Conservation (phyloP, 2,329 filamentous ascomycete species). For the Canariomyces notabilis region DNA sequence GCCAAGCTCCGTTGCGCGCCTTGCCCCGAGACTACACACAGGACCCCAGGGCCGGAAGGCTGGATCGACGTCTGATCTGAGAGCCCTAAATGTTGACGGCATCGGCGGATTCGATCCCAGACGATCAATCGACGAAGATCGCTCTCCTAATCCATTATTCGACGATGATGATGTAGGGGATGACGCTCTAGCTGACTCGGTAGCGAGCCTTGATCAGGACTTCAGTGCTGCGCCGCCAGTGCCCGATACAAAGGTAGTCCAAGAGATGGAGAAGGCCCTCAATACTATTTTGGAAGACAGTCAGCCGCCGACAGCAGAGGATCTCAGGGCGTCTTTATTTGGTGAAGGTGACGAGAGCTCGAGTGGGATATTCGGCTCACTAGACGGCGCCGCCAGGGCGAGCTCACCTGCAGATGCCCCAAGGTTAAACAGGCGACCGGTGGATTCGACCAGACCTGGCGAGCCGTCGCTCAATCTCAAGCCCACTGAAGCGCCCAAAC, state of each 20-base stretch:
- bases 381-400: slow-evolving; percentile 25
- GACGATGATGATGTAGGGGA: slow-evolving; percentile 77
- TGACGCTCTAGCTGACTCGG: slow-evolving; percentile 64
- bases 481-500: neutral
- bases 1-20: slow-evolving; percentile 39
- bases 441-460: slow-evolving; percentile 1
- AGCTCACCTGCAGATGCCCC: neutral
- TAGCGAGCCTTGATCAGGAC: slow-evolving; percentile 74
- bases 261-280: slow-evolving; percentile 87
- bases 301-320: slow-evolving; percentile 57
- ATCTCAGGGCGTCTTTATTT: slow-evolving; percentile 63
- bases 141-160: slow-evolving; percentile 53
- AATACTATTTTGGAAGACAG: slow-evolving; percentile 87
- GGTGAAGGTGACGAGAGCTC: slow-evolving; percentile 39
- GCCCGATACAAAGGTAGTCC: slow-evolving; percentile 74
- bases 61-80: slow-evolving; percentile 46
- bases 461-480: slow-evolving; percentile 6
- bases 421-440: slow-evolving; percentile 1
- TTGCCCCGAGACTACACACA: slow-evolving; percentile 36
- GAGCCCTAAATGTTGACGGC: slow-evolving; percentile 34
- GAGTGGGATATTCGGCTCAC: slow-evolving; percentile 45
- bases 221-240: slow-evolving; percentile 45
- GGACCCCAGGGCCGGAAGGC: slow-evolving; percentile 34
- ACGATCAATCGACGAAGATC: slow-evolving; percentile 66
- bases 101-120: slow-evolving; percentile 43